A percentile compares a stretch with the other conserved stretches of the same genome.
Conservation (phyloP, 2,329 filamentous ascomycete species). For the Allantophomopsis lycopodina region DNA sequence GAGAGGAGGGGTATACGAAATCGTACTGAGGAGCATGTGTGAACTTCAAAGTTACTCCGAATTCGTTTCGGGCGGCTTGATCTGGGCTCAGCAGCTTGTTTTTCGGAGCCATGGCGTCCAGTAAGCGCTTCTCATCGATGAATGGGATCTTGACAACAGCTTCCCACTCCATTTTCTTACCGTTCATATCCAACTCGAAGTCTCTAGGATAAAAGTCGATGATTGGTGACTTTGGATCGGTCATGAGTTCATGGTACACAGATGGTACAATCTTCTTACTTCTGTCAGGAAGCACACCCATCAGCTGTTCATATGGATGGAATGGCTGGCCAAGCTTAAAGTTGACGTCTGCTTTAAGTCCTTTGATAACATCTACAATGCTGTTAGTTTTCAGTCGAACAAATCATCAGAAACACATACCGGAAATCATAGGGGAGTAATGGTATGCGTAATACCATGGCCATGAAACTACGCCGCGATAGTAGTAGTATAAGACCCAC, state of each 20-base stretch:
- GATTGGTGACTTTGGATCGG: constrained; percentile 76
- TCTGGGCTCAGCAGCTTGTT: constrained; percentile 65
- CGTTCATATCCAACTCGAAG: constrained; percentile 98
- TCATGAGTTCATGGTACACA: constrained; percentile 89
- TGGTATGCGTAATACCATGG: constrained; percentile 97
- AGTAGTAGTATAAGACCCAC: constrained; percentile 98
- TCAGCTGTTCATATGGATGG: constrained; percentile 87
- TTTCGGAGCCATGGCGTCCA: constrained; percentile 75
- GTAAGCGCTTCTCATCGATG: constrained; percentile 80
- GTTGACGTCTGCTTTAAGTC: constrained; percentile 73
- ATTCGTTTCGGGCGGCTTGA: constrained; percentile 75
- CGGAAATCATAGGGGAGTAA: constrained; percentile 92
- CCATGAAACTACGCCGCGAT: constrained; percentile 93
- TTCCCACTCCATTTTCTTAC: constrained; percentile 99
- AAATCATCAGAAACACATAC: constrained; percentile 23
- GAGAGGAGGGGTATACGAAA: constrained; percentile 75
- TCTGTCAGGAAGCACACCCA: constrained; percentile 94
- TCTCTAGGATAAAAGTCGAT: constrained; percentile 97
- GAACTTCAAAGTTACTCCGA: constrained; percentile 87
- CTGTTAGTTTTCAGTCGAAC: constrained; percentile 8
- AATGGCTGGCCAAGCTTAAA: constrained; percentile 94
- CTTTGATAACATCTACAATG: constrained; percentile 66
- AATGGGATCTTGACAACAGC: constrained; percentile 98
- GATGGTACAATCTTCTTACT: constrained; percentile 91
- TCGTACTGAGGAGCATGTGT: constrained; percentile 67